A percentile compares a stretch with the other conserved stretches of the same genome.
Conservation (phyloP, 371 early-diverging fungal genomes). For the Gilbertella persicaria region DNA sequence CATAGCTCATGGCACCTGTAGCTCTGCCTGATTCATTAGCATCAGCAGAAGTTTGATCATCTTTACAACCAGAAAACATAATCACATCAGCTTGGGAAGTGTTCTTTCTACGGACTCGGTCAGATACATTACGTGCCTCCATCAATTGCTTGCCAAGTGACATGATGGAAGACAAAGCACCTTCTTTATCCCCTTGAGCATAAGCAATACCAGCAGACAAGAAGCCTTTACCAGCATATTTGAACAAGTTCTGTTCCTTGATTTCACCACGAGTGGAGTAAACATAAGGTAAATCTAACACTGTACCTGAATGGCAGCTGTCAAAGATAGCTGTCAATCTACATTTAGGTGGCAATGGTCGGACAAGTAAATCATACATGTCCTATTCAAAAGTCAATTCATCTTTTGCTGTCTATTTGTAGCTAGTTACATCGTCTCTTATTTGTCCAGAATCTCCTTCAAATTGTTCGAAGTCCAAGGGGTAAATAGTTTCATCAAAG, state of each 20-base stretch:
- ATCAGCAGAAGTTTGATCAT: conserved; percentile 90
- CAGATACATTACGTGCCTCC: conserved; percentile 37
- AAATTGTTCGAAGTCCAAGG: conserved; percentile 74
- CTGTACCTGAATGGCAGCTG: conserved; percentile 85
- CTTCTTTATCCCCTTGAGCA: conserved; percentile 44
- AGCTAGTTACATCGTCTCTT: conserved; percentile 70
- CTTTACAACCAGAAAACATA: conserved; percentile 91
- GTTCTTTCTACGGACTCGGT: conserved; percentile 38
- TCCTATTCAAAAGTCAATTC: conserved; percentile 13
- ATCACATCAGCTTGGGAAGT: conserved; percentile 77
- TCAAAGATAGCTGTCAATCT: conserved; percentile 87
- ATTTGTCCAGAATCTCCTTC: conserved; percentile 73
- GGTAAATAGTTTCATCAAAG: conserved; percentile 61
- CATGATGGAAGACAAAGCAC: conserved; percentile 47
- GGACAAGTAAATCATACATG: conserved; percentile 81
- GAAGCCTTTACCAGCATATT: conserved; percentile 51
- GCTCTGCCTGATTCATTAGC: conserved; percentile 57
- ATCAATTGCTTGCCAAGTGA: conserved; percentile 49
- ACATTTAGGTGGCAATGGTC: conserved; percentile 79
- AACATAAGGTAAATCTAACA: conserved; percentile 84
- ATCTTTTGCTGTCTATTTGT: neutral
- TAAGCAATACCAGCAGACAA: conserved; percentile 57
- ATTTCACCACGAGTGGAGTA: conserved; percentile 74
- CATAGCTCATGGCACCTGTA: conserved; percentile 87
- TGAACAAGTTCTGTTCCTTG: conserved; percentile 52